Evolutionary conservation across 345 rosid species (phyloP).

Genomic region (Moringa oleifera): DNA sequence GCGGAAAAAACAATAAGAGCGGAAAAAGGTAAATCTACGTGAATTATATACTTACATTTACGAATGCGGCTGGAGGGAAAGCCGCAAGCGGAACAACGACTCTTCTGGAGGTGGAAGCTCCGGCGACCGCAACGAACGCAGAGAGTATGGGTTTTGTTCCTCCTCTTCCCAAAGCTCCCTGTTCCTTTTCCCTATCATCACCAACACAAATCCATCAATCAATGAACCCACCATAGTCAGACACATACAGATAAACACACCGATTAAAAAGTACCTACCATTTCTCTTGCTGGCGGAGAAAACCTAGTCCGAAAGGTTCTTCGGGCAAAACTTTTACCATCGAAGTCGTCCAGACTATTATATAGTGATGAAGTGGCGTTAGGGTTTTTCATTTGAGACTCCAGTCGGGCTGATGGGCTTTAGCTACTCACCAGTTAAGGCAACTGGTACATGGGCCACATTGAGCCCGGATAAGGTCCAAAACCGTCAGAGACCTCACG

Average conservation of each 20-base stretch:
- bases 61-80: constrained; percentile 64
- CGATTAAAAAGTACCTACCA: constrained; percentile 12
- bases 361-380: too few species aligned
- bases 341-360: too few species aligned
- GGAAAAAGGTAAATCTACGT: too few species aligned
- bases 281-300: neutral
- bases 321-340: too few species aligned
- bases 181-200: constrained; percentile 62
- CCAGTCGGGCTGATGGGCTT: too few species aligned
- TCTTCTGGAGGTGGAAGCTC: constrained; percentile 79
- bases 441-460: too few species aligned
- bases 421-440: too few species aligned
- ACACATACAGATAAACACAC: neutral
- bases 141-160: constrained; percentile 81
- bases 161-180: constrained; percentile 75
- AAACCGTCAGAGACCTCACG: too few species aligned
- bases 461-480: constrained; percentile 5
- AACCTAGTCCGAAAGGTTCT: too few species aligned
- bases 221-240: neutral
- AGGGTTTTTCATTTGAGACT: too few species aligned
- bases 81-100: constrained; percentile 75
- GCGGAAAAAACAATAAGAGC: neutral
- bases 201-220: constrained; percentile 8
- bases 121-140: constrained; percentile 86
- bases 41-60: constrained; percentile 30